These are phyloP conservation scores for Cyberlindnera mississippiensis DNA, from an alignment of 805 yeast genomes.

Conservation along the genomic window DNA sequence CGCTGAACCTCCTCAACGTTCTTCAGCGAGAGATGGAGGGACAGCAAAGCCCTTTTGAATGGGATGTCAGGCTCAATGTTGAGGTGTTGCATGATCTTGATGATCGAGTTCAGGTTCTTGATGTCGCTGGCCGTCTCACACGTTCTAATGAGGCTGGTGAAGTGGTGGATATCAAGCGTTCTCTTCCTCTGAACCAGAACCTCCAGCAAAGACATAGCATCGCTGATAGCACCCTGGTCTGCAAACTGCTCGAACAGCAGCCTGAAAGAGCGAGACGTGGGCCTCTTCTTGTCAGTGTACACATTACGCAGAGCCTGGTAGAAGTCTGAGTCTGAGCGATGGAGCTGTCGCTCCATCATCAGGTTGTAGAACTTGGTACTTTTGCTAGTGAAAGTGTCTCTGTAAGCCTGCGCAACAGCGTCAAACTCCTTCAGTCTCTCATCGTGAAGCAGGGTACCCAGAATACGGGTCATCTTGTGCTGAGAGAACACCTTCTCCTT, in stretches of 20 bases:
- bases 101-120: constrained; percentile 5
- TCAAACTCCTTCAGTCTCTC: constrained; percentile 9
- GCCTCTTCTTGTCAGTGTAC: constrained; percentile 6
- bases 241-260: constrained; percentile 20
- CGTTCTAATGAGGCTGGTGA: constrained; percentile 11
- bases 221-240: constrained; percentile 18
- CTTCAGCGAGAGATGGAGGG: constrained; percentile 9
- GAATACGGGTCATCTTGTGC: background rate
- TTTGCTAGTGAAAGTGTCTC: background rate
- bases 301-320: constrained; percentile 4
- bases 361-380: constrained; percentile 7
- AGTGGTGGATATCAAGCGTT: constrained; percentile 5
- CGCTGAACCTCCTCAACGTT: constrained; percentile 14
- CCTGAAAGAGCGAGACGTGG: constrained; percentile 16
- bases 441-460: constrained; percentile 1
- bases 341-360: constrained; percentile 11
- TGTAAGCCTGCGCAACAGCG: constrained; percentile 1
- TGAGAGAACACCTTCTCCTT: constrained; percentile 1
- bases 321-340: constrained; percentile 4
- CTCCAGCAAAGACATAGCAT: constrained; percentile 18
- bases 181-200: constrained; percentile 10
- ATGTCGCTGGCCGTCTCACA: constrained; percentile 15
- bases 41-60: constrained; percentile 17
- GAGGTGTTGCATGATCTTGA: constrained; percentile 12
- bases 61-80: constrained; percentile 12